Conservation (phyloP, 495 filamentous ascomycete genomes). For the Talaromyces adpressus region DNA sequence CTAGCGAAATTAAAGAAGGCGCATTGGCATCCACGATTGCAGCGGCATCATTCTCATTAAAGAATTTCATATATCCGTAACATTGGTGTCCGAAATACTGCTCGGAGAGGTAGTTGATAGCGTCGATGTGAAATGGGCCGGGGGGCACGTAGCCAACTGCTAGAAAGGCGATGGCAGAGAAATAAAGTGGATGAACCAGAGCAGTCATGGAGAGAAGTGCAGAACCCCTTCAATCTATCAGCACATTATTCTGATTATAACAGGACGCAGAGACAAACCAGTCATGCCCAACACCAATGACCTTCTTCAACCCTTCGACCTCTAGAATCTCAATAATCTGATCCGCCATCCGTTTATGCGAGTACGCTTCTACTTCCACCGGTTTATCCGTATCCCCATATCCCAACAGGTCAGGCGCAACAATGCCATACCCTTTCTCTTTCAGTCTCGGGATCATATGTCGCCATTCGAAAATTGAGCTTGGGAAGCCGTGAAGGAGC, state of each 20-base stretch:
- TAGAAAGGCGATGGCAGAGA: constrained; percentile 3
- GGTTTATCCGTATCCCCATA: constrained; percentile 41
- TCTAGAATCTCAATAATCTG: constrained; percentile 34
- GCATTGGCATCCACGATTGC: not conserved
- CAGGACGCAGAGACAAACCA: not conserved
- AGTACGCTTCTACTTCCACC: constrained; percentile 20
- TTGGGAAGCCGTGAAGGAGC: constrained; percentile 37
- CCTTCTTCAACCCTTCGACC: constrained; percentile 10
- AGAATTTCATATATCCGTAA: constrained; percentile 4
- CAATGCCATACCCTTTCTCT: constrained; percentile 31
- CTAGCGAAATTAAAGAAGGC: not conserved
- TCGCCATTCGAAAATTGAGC: constrained; percentile 36
- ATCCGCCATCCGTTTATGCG: constrained; percentile 22
- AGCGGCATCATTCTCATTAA: not conserved
- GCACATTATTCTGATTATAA: not conserved
- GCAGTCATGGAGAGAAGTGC: not conserved
- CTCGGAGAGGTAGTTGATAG: not conserved
- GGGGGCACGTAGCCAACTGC: not conserved
- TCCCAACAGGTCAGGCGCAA: constrained; percentile 43
- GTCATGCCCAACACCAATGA: not conserved
- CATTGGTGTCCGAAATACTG: not conserved
- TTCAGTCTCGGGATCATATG: constrained; percentile 29
- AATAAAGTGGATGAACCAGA: not conserved
- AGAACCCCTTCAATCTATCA: not conserved
- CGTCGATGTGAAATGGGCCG: not conserved